Conservation (phyloP, 257 asterid species). For the Przewalskia tangutica region DNA sequence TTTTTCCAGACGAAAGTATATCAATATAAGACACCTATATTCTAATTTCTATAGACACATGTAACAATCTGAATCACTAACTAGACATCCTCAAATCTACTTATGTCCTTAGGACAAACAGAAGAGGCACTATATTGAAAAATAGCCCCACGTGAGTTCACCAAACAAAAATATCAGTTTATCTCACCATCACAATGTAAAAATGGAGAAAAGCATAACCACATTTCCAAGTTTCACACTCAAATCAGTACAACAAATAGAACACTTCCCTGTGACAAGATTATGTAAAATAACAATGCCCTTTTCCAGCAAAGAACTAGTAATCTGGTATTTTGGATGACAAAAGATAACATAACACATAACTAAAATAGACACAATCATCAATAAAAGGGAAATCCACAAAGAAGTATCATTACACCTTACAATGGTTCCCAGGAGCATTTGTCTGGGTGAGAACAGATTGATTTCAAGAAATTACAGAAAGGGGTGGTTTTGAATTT, state of each 20-base stretch:
- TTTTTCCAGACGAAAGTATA: background rate
- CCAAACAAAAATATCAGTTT: constrained; percentile 2
- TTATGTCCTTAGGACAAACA: background rate
- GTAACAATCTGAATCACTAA: background rate
- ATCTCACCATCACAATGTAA: background rate
- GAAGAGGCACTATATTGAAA: background rate
- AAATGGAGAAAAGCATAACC: background rate
- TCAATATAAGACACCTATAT: background rate
- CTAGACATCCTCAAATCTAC: background rate
- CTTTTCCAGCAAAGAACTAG: background rate
- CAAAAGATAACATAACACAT: background rate
- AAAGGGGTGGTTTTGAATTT: no score
- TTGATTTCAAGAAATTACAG: no score
- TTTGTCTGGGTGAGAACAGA: background rate
- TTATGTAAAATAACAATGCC: background rate
- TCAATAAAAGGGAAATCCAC: background rate
- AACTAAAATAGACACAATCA: background rate
- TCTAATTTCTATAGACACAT: background rate
- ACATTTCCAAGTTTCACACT: background rate
- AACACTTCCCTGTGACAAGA: background rate
- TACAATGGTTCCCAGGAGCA: background rate
- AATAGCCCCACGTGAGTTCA: background rate
- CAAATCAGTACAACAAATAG: background rate
- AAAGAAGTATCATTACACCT: background rate
- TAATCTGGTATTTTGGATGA: background rate